Evolutionary conservation across 2,329 filamentous ascomycete genomes (phyloP), one percentile per base, ranked within the genome.

Genomic region (Aspergillus pseudoterreus): DNA sequence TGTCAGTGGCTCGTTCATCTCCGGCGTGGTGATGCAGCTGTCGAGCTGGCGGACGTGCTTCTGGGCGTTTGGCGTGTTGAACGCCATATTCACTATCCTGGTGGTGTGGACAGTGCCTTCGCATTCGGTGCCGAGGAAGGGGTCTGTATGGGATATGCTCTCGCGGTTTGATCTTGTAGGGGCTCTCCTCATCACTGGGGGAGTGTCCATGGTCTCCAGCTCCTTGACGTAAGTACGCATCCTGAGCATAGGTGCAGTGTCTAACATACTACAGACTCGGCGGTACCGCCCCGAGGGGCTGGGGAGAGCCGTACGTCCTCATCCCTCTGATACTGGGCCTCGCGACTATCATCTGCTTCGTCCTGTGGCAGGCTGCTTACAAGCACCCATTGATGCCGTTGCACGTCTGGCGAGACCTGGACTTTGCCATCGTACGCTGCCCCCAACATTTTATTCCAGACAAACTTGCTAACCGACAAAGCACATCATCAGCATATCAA

Each of bases 1-100:
- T 51, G 79, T 82, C 0, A 75, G 78, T 14, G 80, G 80, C 0
- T 80, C 80, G 35, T 80, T 88, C 2, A 75, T 85, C 2, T 81
- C 81, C 6, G 85, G 85, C 0, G 70, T 88, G 10, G 82, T 82
- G 0, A 80, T 82, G 0, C 75, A 81, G 49, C 62, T 86, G 1
- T 82, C 82, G 54, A 80, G 75, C 51, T 88, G 85, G 85, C 75
- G 85, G 38, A 82, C 84, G 0, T 75, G 78, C 0, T 87, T 84
- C 61, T 82, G 80, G 65, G 67, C 85, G 11, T 71, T 88, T 14
- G 75, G 82, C 1, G 82, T 88, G 47, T 78, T 87, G 30, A 88
- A 85, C 70, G 75, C 80, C 2, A 63, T 82, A 11, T 86, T 83
- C 73, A 83, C 82, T 2, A 80, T 87, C 9, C 85, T 86, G 0